Evolutionary conservation across 2,329 filamentous ascomycete species (phyloP).

Genomic region (Ophidiomyces ophidiicola): DNA sequence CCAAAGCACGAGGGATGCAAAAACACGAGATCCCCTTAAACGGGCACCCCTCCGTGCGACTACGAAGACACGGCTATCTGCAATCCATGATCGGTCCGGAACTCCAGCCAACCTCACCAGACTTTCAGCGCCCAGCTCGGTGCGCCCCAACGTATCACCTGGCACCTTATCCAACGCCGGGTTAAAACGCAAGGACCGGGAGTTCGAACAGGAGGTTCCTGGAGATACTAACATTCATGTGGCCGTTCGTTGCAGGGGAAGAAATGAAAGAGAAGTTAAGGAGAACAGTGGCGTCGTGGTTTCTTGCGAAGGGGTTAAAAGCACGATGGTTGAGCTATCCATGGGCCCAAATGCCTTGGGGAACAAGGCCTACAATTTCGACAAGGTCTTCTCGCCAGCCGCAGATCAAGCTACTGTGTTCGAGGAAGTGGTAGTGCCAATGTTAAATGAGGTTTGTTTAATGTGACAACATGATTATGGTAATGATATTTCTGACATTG

Average conservation of each 20-base stretch:
- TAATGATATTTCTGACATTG: background rate
- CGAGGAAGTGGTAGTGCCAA: slow-evolving; percentile 87
- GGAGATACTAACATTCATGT: slow-evolving; percentile 80
- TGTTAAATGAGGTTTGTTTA: slow-evolving; percentile 70
- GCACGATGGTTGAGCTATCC: slow-evolving; percentile 68
- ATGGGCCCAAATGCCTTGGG: slow-evolving; percentile 88
- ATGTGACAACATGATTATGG: background rate
- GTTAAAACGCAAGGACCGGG: slow-evolving; percentile 74
- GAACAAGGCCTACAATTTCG: slow-evolving; percentile 94
- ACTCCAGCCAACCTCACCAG: slow-evolving; percentile 62
- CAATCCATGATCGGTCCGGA: slow-evolving; percentile 42
- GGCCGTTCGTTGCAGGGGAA: slow-evolving; percentile 83
- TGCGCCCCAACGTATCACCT: slow-evolving; percentile 33
- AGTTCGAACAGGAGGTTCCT: slow-evolving; percentile 53
- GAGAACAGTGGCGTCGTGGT: slow-evolving; percentile 95
- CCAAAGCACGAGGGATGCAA: slow-evolving; percentile 27
- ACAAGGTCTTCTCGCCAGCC: slow-evolving; percentile 90
- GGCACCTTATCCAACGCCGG: slow-evolving; percentile 41
- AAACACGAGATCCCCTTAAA: slow-evolving; percentile 36
- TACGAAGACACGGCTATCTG: slow-evolving; percentile 42
- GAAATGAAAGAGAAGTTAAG: slow-evolving; percentile 80
- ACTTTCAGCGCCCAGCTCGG: slow-evolving; percentile 37
- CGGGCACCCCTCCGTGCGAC: slow-evolving; percentile 39
- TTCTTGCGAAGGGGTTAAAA: slow-evolving; percentile 74
- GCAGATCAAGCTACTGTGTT: slow-evolving; percentile 91